A percentile compares a stretch with the other conserved stretches of the same genome.
These are phyloP conservation scores for Leptographium flavum DNA, from an alignment of 2,329 filamentous ascomycete genomes.

Conservation along the genomic window DNA sequence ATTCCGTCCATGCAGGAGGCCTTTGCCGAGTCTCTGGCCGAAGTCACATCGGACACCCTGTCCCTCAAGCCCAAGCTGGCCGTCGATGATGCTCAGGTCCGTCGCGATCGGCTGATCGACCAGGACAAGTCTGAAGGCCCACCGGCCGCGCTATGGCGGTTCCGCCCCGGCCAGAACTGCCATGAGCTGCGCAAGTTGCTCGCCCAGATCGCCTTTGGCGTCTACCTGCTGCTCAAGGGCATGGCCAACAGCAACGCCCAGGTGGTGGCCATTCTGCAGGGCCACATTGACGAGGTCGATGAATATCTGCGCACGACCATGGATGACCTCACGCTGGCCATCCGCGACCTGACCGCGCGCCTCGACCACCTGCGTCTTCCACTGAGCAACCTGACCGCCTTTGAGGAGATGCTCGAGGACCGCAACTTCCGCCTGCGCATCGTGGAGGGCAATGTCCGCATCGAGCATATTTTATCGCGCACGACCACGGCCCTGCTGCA, in stretches of 20 bases:
- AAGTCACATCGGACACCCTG: conserved; percentile 41
- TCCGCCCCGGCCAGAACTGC: conserved; percentile 59
- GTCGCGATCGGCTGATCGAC: conserved; percentile 54
- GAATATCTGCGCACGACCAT: conserved; percentile 75
- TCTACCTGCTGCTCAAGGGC: conserved; percentile 72
- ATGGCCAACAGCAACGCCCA: conserved; percentile 81
- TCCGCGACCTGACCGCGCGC: conserved; percentile 64
- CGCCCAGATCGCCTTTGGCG: conserved; percentile 84
- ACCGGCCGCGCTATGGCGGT: conserved; percentile 62
- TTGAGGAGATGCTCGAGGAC: conserved; percentile 80
- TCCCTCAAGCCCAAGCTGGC: conserved; percentile 36
- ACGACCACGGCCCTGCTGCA: conserved; percentile 66
- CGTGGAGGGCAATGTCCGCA: conserved; percentile 75
- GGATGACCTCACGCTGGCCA: conserved; percentile 70
- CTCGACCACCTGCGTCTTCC: conserved; percentile 70
- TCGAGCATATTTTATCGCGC: conserved; percentile 75
- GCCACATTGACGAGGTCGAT: conserved; percentile 88
- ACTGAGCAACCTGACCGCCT: conserved; percentile 66
- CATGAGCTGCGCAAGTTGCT: conserved; percentile 85
- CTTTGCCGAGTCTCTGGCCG: conserved; percentile 69
- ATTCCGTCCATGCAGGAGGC: conserved; percentile 65
- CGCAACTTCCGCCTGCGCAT: conserved; percentile 70
- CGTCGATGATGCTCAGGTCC: conserved; percentile 41
- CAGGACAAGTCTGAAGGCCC: conserved; percentile 54
- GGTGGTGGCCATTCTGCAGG: conserved; percentile 78